These are phyloP conservation scores for Funneliformis mosseae DNA, from an alignment of 192 early-diverging fungal genomes.

Conservation along the genomic window DNA sequence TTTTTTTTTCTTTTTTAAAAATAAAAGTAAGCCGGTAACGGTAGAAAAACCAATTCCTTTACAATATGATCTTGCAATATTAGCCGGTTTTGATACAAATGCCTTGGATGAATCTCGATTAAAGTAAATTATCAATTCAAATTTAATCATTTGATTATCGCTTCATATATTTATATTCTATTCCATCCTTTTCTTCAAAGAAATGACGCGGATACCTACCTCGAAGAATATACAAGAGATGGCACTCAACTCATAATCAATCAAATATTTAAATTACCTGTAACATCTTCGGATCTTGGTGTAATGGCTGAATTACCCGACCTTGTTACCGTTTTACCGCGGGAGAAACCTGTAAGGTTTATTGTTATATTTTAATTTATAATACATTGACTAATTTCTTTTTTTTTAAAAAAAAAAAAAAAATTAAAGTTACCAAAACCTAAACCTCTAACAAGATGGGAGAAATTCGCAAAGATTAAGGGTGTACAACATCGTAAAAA, in stretches of 20 bases:
- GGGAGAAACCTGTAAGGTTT: slow-evolving; percentile 78
- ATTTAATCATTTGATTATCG: background rate
- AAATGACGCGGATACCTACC: slow-evolving; percentile 57
- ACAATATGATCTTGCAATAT: slow-evolving; percentile 86
- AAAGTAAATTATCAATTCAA: slow-evolving; percentile 39
- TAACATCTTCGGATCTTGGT: slow-evolving; percentile 66
- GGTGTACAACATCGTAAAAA: slow-evolving; percentile 90
- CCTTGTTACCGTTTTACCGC: slow-evolving; percentile 67
- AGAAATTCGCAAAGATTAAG: slow-evolving; percentile 96
- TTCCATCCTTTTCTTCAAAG: slow-evolving; percentile 36
- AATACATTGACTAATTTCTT: background rate
- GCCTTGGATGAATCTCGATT: slow-evolving; percentile 68
- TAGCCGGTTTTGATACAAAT: slow-evolving; percentile 82
- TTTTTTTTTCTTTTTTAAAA: background rate
- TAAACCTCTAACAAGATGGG: slow-evolving; percentile 93
- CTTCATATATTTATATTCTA: background rate
- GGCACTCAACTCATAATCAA: slow-evolving; percentile 86
- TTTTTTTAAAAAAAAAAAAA: slow-evolving; percentile 7
- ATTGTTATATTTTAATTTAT: background rate
- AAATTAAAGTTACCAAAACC: slow-evolving; percentile 69
- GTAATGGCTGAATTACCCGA: slow-evolving; percentile 80
- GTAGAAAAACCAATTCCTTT: slow-evolving; percentile 83
- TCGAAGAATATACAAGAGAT: slow-evolving; percentile 74
- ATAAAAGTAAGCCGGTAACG: slow-evolving; percentile 65
- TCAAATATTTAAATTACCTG: slow-evolving; percentile 81